Base-by-base conservation (phyloP, 2,329 filamentous ascomycete species). In the Spiromastix sp. region DNA sequence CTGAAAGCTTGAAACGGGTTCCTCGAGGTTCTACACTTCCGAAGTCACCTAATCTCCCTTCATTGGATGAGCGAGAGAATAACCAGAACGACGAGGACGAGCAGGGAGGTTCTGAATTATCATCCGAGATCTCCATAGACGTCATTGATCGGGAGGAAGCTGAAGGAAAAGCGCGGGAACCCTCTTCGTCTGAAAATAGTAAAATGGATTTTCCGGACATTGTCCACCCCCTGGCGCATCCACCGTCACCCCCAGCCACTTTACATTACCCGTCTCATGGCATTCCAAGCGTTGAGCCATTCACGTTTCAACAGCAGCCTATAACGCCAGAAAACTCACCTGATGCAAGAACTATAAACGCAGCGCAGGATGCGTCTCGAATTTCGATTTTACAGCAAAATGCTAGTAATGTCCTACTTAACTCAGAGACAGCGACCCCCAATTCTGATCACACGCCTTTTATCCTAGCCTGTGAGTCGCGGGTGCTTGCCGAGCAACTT, bases 381-480 rank as follows among this genome's bases (percentile, higher is more conserved):
- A 38, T 42, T 3, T 31, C 50, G 16, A 45, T 50, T 24, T 44
- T 52, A 30, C 48, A 51, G 15, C 50, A 56, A 10, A 42, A 54
- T 25, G 55, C 54, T 10, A 50, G 48, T 26, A 51, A 61, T 31
- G 46, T 59, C 10, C 47, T 59, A 18, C 50, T 49, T 18, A 52
- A 48, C 30, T 57, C 55, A 4, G 56, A 60, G 39, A 43, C 40
- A 15, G 34, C 48, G n/a, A 45, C 41, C n/a, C 40, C 30, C 36
- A 48, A 26, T 39, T 39, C 52, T 18, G 52, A 61, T 6, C 76
- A 80, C 50, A 56, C 77, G 15, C 74, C 76, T 1, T 80, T 79
- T 47, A 59, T 79, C 18, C 61, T 80, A n/a, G 71, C 72, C 1
- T 77, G 72, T 39, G 72, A 76, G 46, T 75, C 75, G 2, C 67